Percentiles rank a stretch among this genome's conserved stretches.
Conservation (phyloP, 1,284 basidiomycete genomes). For the Irpex rosettiformis region DNA sequence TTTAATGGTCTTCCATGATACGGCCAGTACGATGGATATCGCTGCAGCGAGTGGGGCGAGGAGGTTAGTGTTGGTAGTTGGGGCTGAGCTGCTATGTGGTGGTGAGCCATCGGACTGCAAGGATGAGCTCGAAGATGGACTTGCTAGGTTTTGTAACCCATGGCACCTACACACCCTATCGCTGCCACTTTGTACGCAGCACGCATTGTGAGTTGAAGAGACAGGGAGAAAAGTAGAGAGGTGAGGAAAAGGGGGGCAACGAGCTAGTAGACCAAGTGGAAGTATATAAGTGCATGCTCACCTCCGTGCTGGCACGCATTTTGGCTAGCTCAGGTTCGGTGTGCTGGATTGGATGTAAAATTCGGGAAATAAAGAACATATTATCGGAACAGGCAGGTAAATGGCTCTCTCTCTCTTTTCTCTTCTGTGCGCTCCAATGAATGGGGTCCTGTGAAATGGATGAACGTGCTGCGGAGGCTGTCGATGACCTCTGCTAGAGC, state of each 20-base stretch:
- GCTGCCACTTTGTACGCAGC: slow-evolving; percentile 9
- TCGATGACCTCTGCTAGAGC: neutral
- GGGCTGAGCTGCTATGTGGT: neutral
- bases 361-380: too few species aligned
- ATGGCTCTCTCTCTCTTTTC: too few species aligned
- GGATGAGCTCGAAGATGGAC: neutral
- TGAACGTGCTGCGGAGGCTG: neutral
- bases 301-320: too few species aligned
- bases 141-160: slow-evolving; percentile 13
- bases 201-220: neutral
- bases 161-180: slow-evolving; percentile 13
- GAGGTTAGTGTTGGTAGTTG: neutral
- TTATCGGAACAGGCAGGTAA: too few species aligned
- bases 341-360: too few species aligned
- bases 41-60: slow-evolving; percentile 7
- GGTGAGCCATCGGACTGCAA: neutral
- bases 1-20: slow-evolving; percentile 8
- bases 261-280: too few species aligned
- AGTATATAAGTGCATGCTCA: too few species aligned
- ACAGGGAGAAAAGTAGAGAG: neutral
- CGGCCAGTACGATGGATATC: slow-evolving; percentile 7
- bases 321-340: too few species aligned
- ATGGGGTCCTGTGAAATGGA: too few species aligned
- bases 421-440: too few species aligned
- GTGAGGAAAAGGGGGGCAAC: too few species aligned